Evolutionary conservation across 2,329 filamentous ascomycete species (phyloP).

Genomic region (Neofusicoccum parvum): DNA sequence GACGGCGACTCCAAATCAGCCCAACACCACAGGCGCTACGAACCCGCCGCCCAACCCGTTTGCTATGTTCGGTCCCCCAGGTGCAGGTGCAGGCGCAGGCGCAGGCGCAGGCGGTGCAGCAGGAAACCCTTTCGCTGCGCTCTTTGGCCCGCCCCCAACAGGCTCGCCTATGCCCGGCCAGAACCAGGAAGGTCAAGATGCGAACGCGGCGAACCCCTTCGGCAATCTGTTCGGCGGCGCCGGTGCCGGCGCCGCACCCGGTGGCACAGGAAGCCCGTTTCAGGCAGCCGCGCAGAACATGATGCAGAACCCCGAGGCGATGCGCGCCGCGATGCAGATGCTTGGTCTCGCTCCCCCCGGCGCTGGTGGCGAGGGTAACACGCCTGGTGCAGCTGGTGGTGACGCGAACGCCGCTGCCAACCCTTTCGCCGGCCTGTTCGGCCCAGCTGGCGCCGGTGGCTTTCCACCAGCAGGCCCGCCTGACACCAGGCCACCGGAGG

Average conservation of each 20-base stretch:
- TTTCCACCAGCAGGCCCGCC: constrained; percentile 52
- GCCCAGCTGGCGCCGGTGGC: constrained; percentile 28
- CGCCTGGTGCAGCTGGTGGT: constrained; percentile 41
- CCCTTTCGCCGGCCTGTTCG: constrained; percentile 47
- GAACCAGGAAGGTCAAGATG: constrained; percentile 36
- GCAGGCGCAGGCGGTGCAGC: constrained; percentile 31
- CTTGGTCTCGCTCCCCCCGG: constrained; percentile 50
- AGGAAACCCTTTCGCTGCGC: constrained; percentile 63
- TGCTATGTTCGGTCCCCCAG: constrained; percentile 39
- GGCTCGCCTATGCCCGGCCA: constrained; percentile 30
- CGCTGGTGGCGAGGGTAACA: constrained; percentile 36
- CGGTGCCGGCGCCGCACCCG: constrained; percentile 25
- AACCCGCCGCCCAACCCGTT: constrained; percentile 50
- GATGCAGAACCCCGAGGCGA: constrained; percentile 61
- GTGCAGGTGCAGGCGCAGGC: constrained; percentile 24
- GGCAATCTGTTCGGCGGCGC: constrained; percentile 60
- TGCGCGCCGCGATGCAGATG: constrained; percentile 57
- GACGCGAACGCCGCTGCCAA: constrained; percentile 49
- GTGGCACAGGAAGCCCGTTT: constrained; percentile 53
- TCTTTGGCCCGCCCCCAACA: constrained; percentile 49
- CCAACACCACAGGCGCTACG: constrained; percentile 34
- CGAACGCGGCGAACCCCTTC: constrained; percentile 62
- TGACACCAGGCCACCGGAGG: constrained; percentile 89
- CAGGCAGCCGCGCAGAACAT: constrained; percentile 47
- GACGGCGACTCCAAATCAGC: constrained; percentile 42